Conservation (phyloP, 2,329 filamentous ascomycete species). For the Tolypocladium endophyticum region DNA sequence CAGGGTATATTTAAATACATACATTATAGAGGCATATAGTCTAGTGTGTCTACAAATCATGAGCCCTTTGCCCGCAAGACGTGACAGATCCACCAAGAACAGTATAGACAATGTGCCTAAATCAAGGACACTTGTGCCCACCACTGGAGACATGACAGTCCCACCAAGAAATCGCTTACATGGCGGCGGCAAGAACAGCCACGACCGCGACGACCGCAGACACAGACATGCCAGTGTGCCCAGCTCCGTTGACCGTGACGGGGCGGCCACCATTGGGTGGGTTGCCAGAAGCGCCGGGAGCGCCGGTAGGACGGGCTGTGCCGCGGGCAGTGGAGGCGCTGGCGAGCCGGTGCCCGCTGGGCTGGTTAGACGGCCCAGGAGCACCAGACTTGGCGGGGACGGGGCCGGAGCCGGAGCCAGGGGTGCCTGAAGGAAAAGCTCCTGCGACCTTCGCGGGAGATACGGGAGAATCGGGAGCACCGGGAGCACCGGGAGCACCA, state of each 20-base stretch:
- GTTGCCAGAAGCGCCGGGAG: not conserved
- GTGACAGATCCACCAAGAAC: no score
- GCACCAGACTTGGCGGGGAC: not conserved
- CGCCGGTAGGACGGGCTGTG: not conserved
- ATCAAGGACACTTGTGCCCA: no score
- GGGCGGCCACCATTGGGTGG: not conserved
- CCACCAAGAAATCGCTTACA: not conserved
- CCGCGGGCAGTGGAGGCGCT: not conserved
- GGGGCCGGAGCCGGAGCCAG: not conserved
- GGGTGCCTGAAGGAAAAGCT: not conserved
- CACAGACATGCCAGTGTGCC: not conserved
- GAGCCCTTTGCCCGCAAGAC: no score
- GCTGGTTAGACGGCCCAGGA: not conserved
- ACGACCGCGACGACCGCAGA: not conserved
- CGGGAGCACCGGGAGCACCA: not conserved
- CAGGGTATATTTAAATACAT: no score
- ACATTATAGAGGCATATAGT: no score
- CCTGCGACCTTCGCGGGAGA: no score
- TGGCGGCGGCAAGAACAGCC: not conserved
- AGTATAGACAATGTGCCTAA: no score
- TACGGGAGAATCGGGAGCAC: not conserved
- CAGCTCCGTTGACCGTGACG: not conserved
- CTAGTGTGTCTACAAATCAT: no score
- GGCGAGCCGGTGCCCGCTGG: not conserved
- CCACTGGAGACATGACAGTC: no score